Evolutionary conservation across 2,329 filamentous ascomycete species (phyloP), one percentile per base, ranked within the genome.

Genomic region (Microdochium nivale): DNA sequence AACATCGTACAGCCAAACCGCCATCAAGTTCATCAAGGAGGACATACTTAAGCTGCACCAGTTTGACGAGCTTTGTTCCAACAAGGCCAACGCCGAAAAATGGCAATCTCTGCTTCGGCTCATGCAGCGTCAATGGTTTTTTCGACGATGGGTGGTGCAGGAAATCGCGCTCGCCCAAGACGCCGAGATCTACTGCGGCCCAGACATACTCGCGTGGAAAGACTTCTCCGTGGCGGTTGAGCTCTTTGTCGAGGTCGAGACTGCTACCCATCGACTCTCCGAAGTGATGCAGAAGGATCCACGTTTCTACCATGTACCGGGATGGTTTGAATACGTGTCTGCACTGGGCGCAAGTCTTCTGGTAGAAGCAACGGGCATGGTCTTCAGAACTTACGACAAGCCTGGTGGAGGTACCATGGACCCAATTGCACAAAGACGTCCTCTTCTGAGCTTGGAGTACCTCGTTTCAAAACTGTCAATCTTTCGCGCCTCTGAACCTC

Each of bases 91-190:
- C 8, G 53, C 53, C 2, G 46, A 55, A 1, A 63, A 69, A 51
- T 62, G 63, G 71, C 47, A 53, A 2, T 59, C 64, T 0, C 49
- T 74, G 1, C 54, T 69, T 2, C 51, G 55, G 7, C 53, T 73
- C 2, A 71, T 74, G 59, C 59, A 67, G 48, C 57, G 69, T 9
- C 57, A 59, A 2, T 74, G 70, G 64, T 71, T 71, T 53, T 67
- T 62, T 44, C 59, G 69, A 3, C 64, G 70, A 0, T 73, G 70
- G 71, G 66, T 74, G 1, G 64, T 74, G 0, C 70, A 74, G 54
- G 71, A 73, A 54, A 65, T 74, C 14, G 64, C 66, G 1, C 59
- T 70, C 25, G 68, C 70, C 0, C 55, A 54, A 25, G 54, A 56
- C 3, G 66, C 65, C 4, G 59, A 54, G 3, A 58, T 75, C 0